Evolutionary conservation across 106 monocot genomes (phyloP), one percentile per base, ranked within the genome.

Genomic region (Allium sativum): DNA sequence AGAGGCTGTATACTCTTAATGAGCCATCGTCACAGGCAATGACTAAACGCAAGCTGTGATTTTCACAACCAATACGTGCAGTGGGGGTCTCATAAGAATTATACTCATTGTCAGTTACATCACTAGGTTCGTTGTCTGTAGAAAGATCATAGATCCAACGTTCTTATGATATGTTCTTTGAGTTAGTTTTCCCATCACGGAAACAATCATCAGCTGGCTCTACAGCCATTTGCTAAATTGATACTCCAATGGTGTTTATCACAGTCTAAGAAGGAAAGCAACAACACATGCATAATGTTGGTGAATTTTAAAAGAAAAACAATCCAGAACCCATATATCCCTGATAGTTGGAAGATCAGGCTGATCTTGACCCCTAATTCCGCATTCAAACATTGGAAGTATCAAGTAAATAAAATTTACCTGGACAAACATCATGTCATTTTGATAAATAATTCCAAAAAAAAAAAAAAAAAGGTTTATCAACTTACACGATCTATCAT

Each of bases 21-120:
- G 83, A 91, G 18, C 96, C 91, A 85, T 98, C 96, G 71, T 88
- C 88, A 78, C 96, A 98, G 15, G 96, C 96, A 75, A 98, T 55
- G 14, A 87, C 96, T 54, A 98, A 53, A 4, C 77, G 79, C 55
- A 68, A 72, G 46, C 68, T 68, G 21, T 31, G 31, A 31, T 31
- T 5, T 31, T 31, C 5, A 5, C 61, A 60, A 58, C 8, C 67
- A 74, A 53, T 21, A 72, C 45, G 7, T 57, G 53, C 44, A 62
- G 71, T 47, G 65, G 68, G 53, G 52, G 14, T 47, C 52, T 80
- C 79, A 74, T 70, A 69, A 55, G 59, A 58, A 55, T 78, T 72
- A 21, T 69, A 64, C 12, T 81, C 76, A 56, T 48, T 64, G 20
- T 78, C 80, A 62, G 43, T 78, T 31, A 31, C 31, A 65, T 53